These are phyloP conservation scores for Baorangia bicolor DNA, from an alignment of 768 basidiomycete genomes.

Conservation along the genomic window DNA sequence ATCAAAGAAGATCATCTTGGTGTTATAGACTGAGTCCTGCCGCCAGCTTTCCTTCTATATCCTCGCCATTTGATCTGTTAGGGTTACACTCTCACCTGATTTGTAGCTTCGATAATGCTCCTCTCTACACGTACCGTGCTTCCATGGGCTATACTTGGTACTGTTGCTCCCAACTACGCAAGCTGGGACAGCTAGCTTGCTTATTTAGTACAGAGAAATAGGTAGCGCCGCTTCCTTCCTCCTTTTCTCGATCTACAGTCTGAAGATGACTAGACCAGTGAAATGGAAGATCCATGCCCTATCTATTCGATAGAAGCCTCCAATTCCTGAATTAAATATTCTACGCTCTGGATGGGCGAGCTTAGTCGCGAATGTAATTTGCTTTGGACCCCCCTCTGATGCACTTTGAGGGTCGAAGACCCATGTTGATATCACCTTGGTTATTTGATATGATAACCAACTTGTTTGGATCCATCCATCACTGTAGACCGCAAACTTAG, in stretches of 20 bases:
- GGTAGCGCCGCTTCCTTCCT: neutral
- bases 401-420: too few species aligned
- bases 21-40: constrained; percentile 65
- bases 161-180: neutral
- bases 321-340: neutral
- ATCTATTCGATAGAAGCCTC: neutral
- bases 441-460: too few species aligned
- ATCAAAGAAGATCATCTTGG: constrained; percentile 99
- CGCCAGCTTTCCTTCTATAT: neutral
- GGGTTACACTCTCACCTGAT: neutral
- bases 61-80: neutral
- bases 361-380: too few species aligned
- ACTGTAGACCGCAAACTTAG: too few species aligned
- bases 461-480: too few species aligned
- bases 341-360: too few species aligned
- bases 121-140: neutral
- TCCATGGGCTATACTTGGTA: neutral
- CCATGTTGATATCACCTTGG: too few species aligned
- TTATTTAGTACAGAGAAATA: neutral
- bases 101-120: constrained; percentile 3
- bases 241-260: neutral
- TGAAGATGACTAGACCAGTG: neutral
- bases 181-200: neutral
- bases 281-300: neutral
- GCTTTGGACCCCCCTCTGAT: too few species aligned